Evolutionary conservation across 2,329 filamentous ascomycete species (phyloP), one percentile per base, ranked within the genome.

Genomic region (Cladobotryum protrusum): DNA sequence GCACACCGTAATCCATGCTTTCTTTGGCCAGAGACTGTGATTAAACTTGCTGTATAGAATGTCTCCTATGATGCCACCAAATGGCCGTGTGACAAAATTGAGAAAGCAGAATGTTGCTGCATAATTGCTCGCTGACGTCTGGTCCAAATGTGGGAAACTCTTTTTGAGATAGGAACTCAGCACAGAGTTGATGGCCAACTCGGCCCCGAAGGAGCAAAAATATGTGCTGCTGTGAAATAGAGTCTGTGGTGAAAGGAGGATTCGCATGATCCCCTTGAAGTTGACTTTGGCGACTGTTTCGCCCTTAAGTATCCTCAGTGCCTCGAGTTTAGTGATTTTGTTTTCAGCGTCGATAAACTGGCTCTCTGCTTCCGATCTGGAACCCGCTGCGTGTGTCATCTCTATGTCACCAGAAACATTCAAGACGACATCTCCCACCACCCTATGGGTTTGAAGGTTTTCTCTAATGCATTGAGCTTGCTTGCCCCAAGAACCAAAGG

Each of bases 401-500:
- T 71, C 66, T 37, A 65, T 61, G 48, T 67, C 13, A 58, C 73
- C 77, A 1, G 79, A 73, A 6, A 80, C 67, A 39, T 74, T 70
- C 36, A 82, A 76, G 32, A 83, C 68, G 17, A 65, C 67, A 6
- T 67, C 66, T 7, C 62, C 59, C 11, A 60, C 57, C 29, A 73
- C 58, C 9, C 71, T 68, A 58, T 79, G 74, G 13, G 67, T 66
- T 43, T 69, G 71, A 45, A 77, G 71, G 64, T 74, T 78, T 56
- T 78, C 74, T 49, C 79, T 71, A 1, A 78, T 74, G 54, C 75
- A 77, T 40, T 79, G 70, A 45, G 82, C 75, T 29, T 89, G 82
- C 36, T 92, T 85, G 6, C 79, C 78, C 90, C 90, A 96, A 56
- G 81, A 83, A 33, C 91, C 90, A 0, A 82, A 86, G 0, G 90